Conservation (phyloP, 345 rosid species). For the Excoecaria agallocha region DNA sequence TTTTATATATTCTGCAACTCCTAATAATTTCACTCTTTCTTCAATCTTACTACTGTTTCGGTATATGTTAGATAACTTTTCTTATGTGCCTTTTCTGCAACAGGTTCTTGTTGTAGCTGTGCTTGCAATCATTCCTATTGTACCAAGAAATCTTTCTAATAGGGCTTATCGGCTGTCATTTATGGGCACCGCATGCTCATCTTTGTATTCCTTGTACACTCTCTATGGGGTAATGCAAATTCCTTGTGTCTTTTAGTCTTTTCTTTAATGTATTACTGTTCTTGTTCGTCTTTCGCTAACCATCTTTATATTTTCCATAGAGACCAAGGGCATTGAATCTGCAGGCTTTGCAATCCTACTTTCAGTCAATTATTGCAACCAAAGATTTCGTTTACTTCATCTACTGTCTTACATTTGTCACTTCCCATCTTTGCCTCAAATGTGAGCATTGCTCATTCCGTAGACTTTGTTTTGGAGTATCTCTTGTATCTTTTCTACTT, state of each 20-base stretch:
- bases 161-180: conserved; percentile 89
- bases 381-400: conserved; percentile 92
- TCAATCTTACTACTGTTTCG: not conserved
- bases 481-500: not conserved
- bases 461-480: not conserved
- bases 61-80: conserved; percentile 10
- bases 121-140: conserved; percentile 80
- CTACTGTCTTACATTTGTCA: conserved; percentile 82
- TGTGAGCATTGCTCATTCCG: conserved; percentile 46
- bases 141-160: conserved; percentile 66
- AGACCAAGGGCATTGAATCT: conserved; percentile 86
- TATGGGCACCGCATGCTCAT: conserved; percentile 89
- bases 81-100: conserved; percentile 24
- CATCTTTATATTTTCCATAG: conserved; percentile 39
- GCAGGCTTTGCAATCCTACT: conserved; percentile 82
- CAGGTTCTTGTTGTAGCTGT: conserved; percentile 88
- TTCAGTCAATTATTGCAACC: conserved; percentile 73
- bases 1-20: not conserved
- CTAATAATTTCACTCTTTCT: not conserved
- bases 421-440: conserved; percentile 84
- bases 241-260: not conserved
- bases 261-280: conserved; percentile 4
- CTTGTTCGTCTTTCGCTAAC: conserved; percentile 21
- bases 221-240: conserved; percentile 68
- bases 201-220: conserved; percentile 80